Evolutionary conservation across 73 alveolate genomes (phyloP).

Genomic region (Blepharisma stoltei): DNA sequence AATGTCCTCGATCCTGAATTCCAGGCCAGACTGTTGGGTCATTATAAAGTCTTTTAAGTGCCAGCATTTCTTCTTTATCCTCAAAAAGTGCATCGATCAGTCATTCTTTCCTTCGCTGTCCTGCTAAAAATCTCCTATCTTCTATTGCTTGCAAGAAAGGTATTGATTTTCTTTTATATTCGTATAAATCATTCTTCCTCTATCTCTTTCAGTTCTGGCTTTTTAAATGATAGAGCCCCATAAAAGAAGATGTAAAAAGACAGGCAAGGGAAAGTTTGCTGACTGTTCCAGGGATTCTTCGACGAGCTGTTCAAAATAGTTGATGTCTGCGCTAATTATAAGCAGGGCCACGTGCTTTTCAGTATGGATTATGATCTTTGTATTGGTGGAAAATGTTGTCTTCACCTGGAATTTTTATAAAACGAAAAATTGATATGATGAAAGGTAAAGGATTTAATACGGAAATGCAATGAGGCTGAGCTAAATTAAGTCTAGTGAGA

Average conservation of each 20-base stretch:
- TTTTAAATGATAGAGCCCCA: neutral
- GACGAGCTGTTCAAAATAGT: neutral
- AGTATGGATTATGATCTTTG: conserved; percentile 18
- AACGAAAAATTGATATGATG: too few species aligned
- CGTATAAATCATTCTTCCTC: neutral
- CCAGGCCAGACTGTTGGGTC: conserved; percentile 26
- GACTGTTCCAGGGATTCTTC: conserved; percentile 1
- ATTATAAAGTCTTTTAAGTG: neutral
- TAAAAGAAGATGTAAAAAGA: neutral
- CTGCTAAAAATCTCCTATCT: conserved; percentile 17
- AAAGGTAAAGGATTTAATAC: too few species aligned
- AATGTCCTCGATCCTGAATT: too few species aligned
- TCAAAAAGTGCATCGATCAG: conserved; percentile 9
- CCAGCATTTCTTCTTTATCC: conserved; percentile 6
- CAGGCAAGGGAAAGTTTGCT: conserved; percentile 1
- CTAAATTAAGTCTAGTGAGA: too few species aligned
- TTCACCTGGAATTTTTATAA: neutral
- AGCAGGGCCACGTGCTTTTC: conserved; percentile 14
- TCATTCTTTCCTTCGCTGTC: conserved; percentile 7
- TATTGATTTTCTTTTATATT: conserved; percentile 3
- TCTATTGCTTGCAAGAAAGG: conserved; percentile 25
- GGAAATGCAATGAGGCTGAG: too few species aligned
- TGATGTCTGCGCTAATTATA: neutral
- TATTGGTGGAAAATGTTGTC: conserved; percentile 18
- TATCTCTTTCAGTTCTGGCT: neutral